Evolutionary conservation across 768 basidiomycete genomes (phyloP).

Genomic region (Lactarius psammicola): DNA sequence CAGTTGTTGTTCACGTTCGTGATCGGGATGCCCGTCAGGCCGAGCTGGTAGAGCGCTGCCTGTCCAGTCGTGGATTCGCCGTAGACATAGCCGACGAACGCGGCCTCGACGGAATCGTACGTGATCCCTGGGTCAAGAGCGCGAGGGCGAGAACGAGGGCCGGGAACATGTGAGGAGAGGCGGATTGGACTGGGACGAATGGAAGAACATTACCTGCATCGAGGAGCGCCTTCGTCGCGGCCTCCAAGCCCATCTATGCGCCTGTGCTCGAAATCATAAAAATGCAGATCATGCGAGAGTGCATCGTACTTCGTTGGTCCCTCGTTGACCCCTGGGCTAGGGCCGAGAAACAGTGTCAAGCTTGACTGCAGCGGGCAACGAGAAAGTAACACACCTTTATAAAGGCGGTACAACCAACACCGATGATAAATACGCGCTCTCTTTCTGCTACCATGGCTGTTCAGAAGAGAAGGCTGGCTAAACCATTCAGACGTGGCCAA

Average conservation of each 20-base stretch:
- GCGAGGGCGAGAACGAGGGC: no score
- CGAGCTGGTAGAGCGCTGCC: conserved; percentile 79
- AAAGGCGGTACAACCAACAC: conserved; percentile 74
- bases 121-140: conserved; percentile 52
- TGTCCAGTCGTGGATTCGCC: conserved; percentile 80
- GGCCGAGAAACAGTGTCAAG: conserved; percentile 5
- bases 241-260: no score
- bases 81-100: conserved; percentile 75
- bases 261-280: no score
- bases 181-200: neutral
- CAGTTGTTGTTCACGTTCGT: conserved; percentile 89
- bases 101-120: conserved; percentile 72
- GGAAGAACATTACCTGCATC: neutral
- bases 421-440: conserved; percentile 53
- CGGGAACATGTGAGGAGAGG: neutral
- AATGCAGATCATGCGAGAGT: neutral
- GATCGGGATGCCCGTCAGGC: conserved; percentile 80
- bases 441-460: neutral
- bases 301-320: conserved; percentile 64
- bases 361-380: neutral
- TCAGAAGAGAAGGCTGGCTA: no score
- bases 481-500: no score
- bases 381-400: conserved; percentile 53
- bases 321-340: conserved; percentile 60
- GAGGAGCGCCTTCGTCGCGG: no score